A percentile compares a stretch with the other conserved stretches of the same genome.
phyloP scores from a whole-genome alignment of 2,329 filamentous ascomycete species.

The Monilinia vaccinii-corymbosi region DNA sequence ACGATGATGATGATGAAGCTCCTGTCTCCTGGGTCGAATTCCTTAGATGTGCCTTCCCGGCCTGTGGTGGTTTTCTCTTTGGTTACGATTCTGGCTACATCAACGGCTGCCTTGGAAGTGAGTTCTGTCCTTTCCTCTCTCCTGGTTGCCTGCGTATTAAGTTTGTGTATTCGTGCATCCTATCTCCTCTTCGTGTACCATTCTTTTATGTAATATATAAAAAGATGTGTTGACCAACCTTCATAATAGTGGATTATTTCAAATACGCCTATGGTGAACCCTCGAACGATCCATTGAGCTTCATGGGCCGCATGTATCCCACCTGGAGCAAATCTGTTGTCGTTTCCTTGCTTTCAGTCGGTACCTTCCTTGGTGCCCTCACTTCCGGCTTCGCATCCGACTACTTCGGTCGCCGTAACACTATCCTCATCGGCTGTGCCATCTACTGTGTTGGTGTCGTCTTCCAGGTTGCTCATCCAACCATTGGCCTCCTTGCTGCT shows the following conservation, averaged over 20 bases:
- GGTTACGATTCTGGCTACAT: conserved; percentile 73
- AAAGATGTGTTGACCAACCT: background rate
- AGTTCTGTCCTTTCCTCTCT: conserved; percentile 29
- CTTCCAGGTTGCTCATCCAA: conserved; percentile 27
- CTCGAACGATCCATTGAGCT: background rate
- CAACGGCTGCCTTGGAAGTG: conserved; percentile 50
- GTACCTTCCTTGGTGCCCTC: conserved; percentile 63
- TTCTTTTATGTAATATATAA: background rate
- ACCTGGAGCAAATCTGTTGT: conserved; percentile 57
- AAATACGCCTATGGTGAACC: conserved; percentile 1
- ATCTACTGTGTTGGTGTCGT: conserved; percentile 22
- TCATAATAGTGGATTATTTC: conserved; percentile 6
- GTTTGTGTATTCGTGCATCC: background rate
- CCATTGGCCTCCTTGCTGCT: conserved; percentile 46
- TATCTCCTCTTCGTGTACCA: background rate
- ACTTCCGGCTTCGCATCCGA: conserved; percentile 33
- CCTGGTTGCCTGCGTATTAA: background rate
- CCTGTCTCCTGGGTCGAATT: conserved; percentile 61
- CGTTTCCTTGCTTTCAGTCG: conserved; percentile 59
- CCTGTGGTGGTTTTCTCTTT: conserved; percentile 49
- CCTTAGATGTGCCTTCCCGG: conserved; percentile 58
- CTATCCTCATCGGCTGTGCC: conserved; percentile 21
- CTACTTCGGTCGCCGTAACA: conserved; percentile 29
- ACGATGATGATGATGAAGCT: conserved; percentile 50
- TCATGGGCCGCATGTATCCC: conserved; percentile 34